A percentile compares a stretch with the other conserved stretches of the same genome.
phyloP scores from a whole-genome alignment of 1,284 basidiomycete species.

The Naganishia sp. region DNA sequence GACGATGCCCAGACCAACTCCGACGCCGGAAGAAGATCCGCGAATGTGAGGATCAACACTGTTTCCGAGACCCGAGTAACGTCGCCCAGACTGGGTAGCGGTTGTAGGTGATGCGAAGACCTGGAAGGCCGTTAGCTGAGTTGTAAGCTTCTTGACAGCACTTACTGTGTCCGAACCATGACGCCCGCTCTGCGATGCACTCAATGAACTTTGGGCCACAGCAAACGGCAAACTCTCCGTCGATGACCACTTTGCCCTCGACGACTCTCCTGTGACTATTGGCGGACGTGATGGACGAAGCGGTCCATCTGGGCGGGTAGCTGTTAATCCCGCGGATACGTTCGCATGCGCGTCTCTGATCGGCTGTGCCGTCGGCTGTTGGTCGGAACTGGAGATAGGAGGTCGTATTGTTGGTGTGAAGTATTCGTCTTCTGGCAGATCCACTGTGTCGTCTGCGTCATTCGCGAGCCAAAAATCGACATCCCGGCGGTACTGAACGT shows the following conservation, averaged over 20 bases:
- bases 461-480: slow-evolving; percentile 50
- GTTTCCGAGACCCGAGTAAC: slow-evolving; percentile 22
- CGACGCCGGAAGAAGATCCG: not conserved
- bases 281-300: not conserved
- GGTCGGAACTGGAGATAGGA: not conserved
- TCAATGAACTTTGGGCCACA: slow-evolving; percentile 22
- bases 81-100: not conserved
- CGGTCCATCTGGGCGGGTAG: slow-evolving; percentile 23
- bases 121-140: not conserved
- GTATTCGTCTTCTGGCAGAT: slow-evolving; percentile 50
- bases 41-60: slow-evolving; percentile 2
- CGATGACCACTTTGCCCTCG: slow-evolving; percentile 44
- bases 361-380: not conserved
- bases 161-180: slow-evolving; percentile 20
- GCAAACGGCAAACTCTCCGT: slow-evolving; percentile 50
- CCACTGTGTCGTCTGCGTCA: slow-evolving; percentile 5
- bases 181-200: slow-evolving; percentile 9
- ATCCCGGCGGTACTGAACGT: slow-evolving; percentile 40
- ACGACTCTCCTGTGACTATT: slow-evolving; percentile 29
- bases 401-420: slow-evolving; percentile 50
- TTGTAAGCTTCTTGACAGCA: not conserved
- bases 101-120: slow-evolving; percentile 9
- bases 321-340: slow-evolving; percentile 14
- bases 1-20: slow-evolving; percentile 3
- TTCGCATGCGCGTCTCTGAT: not conserved